Conservation (phyloP, 352 stramenopile genomes). For the Phytophthora tubulina region DNA sequence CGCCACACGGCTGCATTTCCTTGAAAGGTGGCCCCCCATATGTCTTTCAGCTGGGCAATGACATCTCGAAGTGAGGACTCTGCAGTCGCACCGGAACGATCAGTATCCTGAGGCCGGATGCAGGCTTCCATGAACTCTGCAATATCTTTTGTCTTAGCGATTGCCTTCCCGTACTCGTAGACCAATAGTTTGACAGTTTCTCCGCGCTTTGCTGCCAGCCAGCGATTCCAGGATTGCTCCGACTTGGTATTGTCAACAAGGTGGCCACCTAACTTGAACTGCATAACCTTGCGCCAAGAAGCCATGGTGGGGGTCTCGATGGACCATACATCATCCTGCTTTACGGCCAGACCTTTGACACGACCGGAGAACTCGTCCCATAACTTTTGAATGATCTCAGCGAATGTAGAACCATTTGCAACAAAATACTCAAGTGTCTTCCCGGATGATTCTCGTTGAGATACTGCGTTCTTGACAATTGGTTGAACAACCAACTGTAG, state of each 20-base stretch:
- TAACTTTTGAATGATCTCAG: background rate
- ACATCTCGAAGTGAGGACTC: background rate
- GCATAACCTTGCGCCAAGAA: background rate
- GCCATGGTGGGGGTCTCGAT: background rate
- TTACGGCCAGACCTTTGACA: background rate
- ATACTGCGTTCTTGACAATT: background rate
- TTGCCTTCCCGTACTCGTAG: background rate
- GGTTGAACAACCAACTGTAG: background rate
- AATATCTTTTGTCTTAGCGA: background rate
- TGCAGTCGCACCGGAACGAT: background rate
- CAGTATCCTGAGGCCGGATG: background rate
- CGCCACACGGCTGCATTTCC: background rate
- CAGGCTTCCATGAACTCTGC: background rate
- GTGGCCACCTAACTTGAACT: background rate
- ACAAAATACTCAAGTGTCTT: background rate
- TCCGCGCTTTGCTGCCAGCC: background rate
- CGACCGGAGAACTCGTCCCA: background rate
- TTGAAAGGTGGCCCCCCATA: background rate
- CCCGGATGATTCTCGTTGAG: background rate
- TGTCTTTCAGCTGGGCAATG: background rate
- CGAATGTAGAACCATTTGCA: background rate
- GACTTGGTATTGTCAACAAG: background rate
- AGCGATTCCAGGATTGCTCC: background rate
- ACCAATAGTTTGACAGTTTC: background rate
- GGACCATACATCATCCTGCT: background rate